phyloP scores from a whole-genome alignment of 2,329 filamentous ascomycete genomes.

The Penicillium corylophilum region DNA sequence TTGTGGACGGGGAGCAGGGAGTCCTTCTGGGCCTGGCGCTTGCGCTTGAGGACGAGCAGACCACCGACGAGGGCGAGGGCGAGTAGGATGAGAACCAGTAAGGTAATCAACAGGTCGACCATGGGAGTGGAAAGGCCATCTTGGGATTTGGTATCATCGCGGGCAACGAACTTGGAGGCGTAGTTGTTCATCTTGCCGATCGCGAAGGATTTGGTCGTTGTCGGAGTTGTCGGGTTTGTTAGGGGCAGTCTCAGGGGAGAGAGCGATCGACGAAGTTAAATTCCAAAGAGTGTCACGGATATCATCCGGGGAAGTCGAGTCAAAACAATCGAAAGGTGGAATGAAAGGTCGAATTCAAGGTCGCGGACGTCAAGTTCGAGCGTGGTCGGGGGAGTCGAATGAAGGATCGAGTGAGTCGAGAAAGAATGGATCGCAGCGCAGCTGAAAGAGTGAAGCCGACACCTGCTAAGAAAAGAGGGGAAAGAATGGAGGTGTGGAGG shows the following conservation, averaged over 20 bases:
- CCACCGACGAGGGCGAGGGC: slow-evolving; percentile 65
- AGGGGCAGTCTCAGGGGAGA: slow-evolving; percentile 5
- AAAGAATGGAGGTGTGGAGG: slow-evolving; percentile 23
- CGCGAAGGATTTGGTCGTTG: slow-evolving; percentile 3
- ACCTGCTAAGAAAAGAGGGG: slow-evolving; percentile 40
- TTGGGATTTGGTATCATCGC: slow-evolving; percentile 45
- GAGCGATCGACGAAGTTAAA: slow-evolving; percentile 19
- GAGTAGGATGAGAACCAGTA: slow-evolving; percentile 75
- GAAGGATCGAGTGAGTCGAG: slow-evolving; percentile 14
- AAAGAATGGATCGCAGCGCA: slow-evolving; percentile 55
- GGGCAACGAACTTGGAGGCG: slow-evolving; percentile 50
- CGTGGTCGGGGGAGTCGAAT: slow-evolving; percentile 9
- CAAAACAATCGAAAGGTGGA: slow-evolving; percentile 4
- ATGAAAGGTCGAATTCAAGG: slow-evolving; percentile 11
- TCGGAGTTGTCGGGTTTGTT: slow-evolving; percentile 2
- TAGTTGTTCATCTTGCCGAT: slow-evolving; percentile 39
- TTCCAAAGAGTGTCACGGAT: slow-evolving; percentile 21
- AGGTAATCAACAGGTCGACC: slow-evolving; percentile 73
- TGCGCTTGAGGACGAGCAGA: slow-evolving; percentile 71
- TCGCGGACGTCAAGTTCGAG: slow-evolving; percentile 10
- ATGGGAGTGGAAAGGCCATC: slow-evolving; percentile 59
- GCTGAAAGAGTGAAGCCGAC: slow-evolving; percentile 66
- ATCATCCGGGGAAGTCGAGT: slow-evolving; percentile 14
- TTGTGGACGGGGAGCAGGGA: slow-evolving; percentile 67
- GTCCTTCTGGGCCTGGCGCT: slow-evolving; percentile 53